phyloP scores from a whole-genome alignment of 768 basidiomycete species.

The Russula dissimulans region DNA sequence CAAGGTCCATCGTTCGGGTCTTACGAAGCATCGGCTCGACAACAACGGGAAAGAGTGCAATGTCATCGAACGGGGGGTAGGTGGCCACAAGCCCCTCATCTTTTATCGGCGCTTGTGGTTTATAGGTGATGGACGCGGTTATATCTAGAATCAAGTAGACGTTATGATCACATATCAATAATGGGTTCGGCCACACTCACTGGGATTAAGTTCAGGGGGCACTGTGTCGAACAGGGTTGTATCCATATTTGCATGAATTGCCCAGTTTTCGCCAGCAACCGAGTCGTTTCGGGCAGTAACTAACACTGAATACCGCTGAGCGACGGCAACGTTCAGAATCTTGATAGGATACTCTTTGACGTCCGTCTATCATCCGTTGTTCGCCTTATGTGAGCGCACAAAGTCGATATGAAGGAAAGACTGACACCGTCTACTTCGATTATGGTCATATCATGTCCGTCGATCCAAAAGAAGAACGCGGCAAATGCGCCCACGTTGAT shows the following conservation, averaged over 20 bases:
- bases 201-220: conserved; percentile 63
- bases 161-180: background rate
- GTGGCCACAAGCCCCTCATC: conserved; percentile 44
- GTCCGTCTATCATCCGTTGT: conserved; percentile 47
- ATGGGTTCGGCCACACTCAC: conserved; percentile 32
- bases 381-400: background rate
- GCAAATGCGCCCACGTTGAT: conserved; percentile 73
- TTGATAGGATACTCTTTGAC: conserved; percentile 64
- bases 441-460: conserved; percentile 76
- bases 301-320: conserved; percentile 92
- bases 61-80: conserved; percentile 60
- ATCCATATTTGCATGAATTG: conserved; percentile 87
- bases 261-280: conserved; percentile 68
- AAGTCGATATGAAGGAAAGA: conserved; percentile 6
- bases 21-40: conserved; percentile 39
- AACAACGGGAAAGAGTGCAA: conserved; percentile 53
- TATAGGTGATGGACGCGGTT: conserved; percentile 79
- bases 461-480: conserved; percentile 81
- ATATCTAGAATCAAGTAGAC: conserved; percentile 42
- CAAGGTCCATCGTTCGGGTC: conserved; percentile 57
- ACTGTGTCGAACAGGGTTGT: conserved; percentile 80
- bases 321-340: conserved; percentile 65
- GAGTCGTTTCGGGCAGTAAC: conserved; percentile 87
- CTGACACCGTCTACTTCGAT: conserved; percentile 79
- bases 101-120: conserved; percentile 38